Percentiles rank a stretch among this genome's conserved stretches.
Conservation (phyloP, 176 grass and related monocot species). For the Ensete glaucum region DNA sequence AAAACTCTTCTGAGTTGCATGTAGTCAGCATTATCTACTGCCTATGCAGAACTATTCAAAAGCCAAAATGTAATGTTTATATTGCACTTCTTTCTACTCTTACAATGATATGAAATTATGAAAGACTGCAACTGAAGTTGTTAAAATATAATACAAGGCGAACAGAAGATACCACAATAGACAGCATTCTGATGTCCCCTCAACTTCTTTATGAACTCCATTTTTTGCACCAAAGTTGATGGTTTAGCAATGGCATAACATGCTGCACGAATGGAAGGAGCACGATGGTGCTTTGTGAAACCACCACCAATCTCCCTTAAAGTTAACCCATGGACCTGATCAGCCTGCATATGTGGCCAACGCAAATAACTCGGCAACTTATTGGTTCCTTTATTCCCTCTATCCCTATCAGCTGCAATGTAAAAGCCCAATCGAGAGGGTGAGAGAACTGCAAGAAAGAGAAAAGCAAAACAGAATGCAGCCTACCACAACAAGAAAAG, state of each 20-base stretch:
- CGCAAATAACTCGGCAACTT: constrained; percentile 63
- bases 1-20: too few relatives aligned
- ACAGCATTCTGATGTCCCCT: constrained; percentile 94
- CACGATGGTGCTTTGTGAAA: constrained; percentile 76
- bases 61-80: too few relatives aligned
- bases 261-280: constrained; percentile 82
- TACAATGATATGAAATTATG: not conserved
- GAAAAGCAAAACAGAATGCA: not conserved
- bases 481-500: not conserved
- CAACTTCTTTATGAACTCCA: constrained; percentile 92
- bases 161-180: constrained; percentile 54
- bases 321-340: constrained; percentile 82
- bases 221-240: constrained; percentile 90
- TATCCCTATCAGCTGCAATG: constrained; percentile 57
- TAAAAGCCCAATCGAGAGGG: constrained; percentile 1
- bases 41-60: too few relatives aligned
- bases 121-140: not conserved
- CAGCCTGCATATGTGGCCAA: constrained; percentile 94
- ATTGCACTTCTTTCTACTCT: not conserved
- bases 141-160: not conserved
- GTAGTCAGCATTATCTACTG: too few relatives aligned
- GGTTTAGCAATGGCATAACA: constrained; percentile 97
- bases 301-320: constrained; percentile 94
- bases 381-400: constrained; percentile 38
- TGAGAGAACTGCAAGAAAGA: constrained; percentile 11